Base-by-base conservation (phyloP, 495 filamentous ascomycete species). In the Neurospora pannonica region DNA sequence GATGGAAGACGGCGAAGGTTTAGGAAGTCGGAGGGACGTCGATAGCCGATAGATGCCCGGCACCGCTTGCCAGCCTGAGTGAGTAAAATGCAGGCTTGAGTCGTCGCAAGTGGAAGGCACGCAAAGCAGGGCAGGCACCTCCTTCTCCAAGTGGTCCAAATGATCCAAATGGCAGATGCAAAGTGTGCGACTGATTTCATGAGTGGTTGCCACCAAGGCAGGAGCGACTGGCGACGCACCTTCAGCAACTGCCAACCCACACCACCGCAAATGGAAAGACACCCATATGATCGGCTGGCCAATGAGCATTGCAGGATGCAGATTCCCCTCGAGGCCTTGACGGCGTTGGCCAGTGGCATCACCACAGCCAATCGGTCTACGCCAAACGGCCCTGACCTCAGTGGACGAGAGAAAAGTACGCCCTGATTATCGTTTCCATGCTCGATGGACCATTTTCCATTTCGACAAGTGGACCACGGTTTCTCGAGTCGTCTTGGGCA, bases 311-410 rank as follows among this genome's bases (percentile, higher is more conserved):
- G 70, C 46, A 71, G 34, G 13, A 21, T 37, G 43, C 39, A 31
- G 36, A 48, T 72, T 38, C 72, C 60, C 38, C 42, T 43, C 21
- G 42, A 46, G 13, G 10, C 1, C 38, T 73, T 67, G 48, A 60
- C 62, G 54, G 48, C 72, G 72, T 74, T 67, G 72, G 8, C 24
- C 54, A 38, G 37, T 42, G 28, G 19, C 21, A 70, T 46, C 39
- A 36, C 43, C 28, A n/a, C 72, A 71, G 38, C 72, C 72, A 74
- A 74, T 74, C 72, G 48, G 7, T 43, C 60, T 28, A 34, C 28
- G 54, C 28, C 54, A 67, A 67, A 67, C 54, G 28, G 15, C 28
- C 15, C 24, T 62, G 48, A 62, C 48, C 24, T 62, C 48, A 60
- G n/a, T 62, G 24, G 13, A 67, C 24, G 28, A 67, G 54, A 67